Base-by-base conservation (phyloP, 1,284 basidiomycete genomes). In the Chalciporus sp. region DNA sequence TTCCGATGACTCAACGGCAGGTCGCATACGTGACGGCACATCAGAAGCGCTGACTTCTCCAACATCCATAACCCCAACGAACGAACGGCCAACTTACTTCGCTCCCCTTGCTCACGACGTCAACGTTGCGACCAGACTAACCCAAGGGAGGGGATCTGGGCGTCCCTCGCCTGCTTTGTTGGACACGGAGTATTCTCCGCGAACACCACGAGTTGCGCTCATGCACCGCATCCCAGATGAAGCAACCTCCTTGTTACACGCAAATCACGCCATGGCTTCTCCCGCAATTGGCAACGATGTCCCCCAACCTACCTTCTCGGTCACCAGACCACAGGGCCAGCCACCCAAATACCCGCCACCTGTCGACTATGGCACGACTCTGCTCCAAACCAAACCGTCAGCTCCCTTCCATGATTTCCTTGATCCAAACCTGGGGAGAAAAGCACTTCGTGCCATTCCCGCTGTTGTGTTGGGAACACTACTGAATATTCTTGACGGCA, bases 401-500 rank as follows among this genome's bases (percentile, higher is more conserved):
- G 49, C 57, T 44, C 47, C 53, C 2, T 48, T 61, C 26, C 48
- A 49, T 19, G 48, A 26, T 9, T 7, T 57, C n/a, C 44, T 61
- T n/a, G 55, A 52, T 45, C 57, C 61, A 19, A 52, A 61, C 35
- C 26, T 72, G 0, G 61, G 50, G 62, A 68, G 35, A 72, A 76
- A 35, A 74, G 81, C 4, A 57, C 12, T 81, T 9, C 75, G 74
- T 51, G 77, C 84, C 0, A 62, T 95, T 17, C 95, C 95, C 0
- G 92, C 94, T 0, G 94, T 96, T 10, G 70, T 95, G 11, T 77
- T 98, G 9, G 95, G 95, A 3, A 81, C 87, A 59, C 73, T 98
- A 42, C 76, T 99, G 58, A 99, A 99, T 66, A 83, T 98, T 42
- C 78, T 99, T 23, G 96, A 99, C 66, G 97, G 95, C 5, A 87